Conservation (phyloP, 1,284 basidiomycete genomes). For the Porodaedalea pini region DNA sequence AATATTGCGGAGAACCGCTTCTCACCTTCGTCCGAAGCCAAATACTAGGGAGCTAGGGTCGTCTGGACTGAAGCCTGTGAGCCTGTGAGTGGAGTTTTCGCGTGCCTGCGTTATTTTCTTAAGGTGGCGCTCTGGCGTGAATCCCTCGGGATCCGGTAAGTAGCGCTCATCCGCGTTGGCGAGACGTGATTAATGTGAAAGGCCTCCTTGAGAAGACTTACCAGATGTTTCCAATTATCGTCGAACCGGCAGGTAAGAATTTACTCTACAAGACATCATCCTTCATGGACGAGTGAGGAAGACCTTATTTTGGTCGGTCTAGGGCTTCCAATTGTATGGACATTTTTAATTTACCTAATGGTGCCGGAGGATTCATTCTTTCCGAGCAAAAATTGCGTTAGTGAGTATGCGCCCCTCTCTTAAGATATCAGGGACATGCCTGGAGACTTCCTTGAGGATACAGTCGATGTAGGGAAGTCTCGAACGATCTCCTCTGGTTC, state of each 20-base stretch:
- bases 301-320: too few relatives aligned
- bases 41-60: constrained; percentile 2
- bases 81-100: too few relatives aligned
- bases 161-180: constrained; percentile 21
- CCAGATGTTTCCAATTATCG: constrained; percentile 13
- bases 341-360: constrained; percentile 10
- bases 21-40: constrained; percentile 13
- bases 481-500: constrained; percentile 26
- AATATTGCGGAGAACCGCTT: too few relatives aligned
- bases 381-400: too few relatives aligned
- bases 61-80: constrained; percentile 4
- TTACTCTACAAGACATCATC: constrained; percentile 5
- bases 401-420: too few relatives aligned
- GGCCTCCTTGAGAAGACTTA: too few relatives aligned
- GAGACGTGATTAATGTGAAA: too few relatives aligned
- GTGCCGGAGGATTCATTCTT: constrained; percentile 11
- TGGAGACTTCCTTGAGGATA: constrained; percentile 29
- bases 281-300: constrained; percentile 4
- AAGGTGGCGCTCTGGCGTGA: constrained; percentile 20
- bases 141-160: constrained; percentile 20
- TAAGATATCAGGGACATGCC: too few relatives aligned
- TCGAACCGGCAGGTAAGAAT: background rate
- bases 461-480: constrained; percentile 30
- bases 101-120: background rate
- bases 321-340: too few relatives aligned